Evolutionary conservation across 2,329 filamentous ascomycete genomes (phyloP).

Genomic region (Ceratocystis diversiconidia): DNA sequence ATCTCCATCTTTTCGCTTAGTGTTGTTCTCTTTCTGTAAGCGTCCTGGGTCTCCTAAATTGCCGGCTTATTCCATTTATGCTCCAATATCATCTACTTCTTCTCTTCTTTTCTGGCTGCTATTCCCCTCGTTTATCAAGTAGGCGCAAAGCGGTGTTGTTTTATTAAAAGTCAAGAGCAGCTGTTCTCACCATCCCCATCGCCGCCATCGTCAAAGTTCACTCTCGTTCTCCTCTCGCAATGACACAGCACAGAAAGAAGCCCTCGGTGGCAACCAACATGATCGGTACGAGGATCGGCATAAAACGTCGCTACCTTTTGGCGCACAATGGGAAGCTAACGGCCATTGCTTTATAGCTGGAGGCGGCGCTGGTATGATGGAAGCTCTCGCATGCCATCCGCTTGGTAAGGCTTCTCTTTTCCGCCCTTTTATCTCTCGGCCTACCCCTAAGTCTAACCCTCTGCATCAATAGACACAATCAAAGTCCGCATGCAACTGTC

Average conservation of each 20-base stretch:
- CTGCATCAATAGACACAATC: constrained; percentile 56
- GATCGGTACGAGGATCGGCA: constrained; percentile 47
- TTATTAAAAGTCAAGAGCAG: background rate
- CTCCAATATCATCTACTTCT: constrained; percentile 1
- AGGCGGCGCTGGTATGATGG: constrained; percentile 98
- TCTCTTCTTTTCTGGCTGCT: constrained; percentile 10
- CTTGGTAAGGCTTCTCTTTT: constrained; percentile 46
- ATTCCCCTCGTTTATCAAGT: background rate
- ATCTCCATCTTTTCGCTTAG: constrained; percentile 9
- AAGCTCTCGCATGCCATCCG: constrained; percentile 89
- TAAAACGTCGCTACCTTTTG: background rate
- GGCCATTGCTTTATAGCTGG: constrained; percentile 59
- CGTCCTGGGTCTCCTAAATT: background rate
- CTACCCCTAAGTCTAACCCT: constrained; percentile 7
- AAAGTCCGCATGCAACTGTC: constrained; percentile 99
- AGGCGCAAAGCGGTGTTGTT: background rate
- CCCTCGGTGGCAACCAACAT: constrained; percentile 80
- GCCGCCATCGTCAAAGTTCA: background rate
- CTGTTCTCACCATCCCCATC: background rate
- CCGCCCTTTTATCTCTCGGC: constrained; percentile 10
- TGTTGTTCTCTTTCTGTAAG: constrained; percentile 2
- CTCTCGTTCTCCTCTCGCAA: constrained; percentile 20
- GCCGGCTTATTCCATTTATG: background rate
- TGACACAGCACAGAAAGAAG: constrained; percentile 39
- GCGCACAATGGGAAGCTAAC: constrained; percentile 11